phyloP scores from a whole-genome alignment of 2,329 filamentous ascomycete genomes.

The Balansia obtecta region DNA sequence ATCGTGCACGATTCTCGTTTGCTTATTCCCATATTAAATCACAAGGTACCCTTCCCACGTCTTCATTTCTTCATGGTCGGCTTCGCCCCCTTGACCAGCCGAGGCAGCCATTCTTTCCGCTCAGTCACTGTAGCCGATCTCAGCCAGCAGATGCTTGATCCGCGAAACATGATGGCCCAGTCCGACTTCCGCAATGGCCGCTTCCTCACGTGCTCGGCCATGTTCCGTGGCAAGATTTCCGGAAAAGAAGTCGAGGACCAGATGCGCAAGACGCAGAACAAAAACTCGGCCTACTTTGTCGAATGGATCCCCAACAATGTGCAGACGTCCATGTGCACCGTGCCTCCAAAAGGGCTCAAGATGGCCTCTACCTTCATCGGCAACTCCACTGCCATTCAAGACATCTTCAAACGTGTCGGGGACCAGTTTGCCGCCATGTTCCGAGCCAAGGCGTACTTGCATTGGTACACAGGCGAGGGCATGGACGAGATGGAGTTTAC shows the following conservation, averaged over 20 bases:
- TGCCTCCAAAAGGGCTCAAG: slow-evolving; percentile 91
- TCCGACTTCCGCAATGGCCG: slow-evolving; percentile 99
- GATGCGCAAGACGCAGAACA: slow-evolving; percentile 99
- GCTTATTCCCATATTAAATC: not conserved
- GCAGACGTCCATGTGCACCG: slow-evolving; percentile 97
- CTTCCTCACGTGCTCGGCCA: slow-evolving; percentile 98
- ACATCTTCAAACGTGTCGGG: slow-evolving; percentile 99
- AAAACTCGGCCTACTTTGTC: slow-evolving; percentile 98
- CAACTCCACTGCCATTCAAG: slow-evolving; percentile 98
- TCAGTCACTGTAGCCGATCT: slow-evolving; percentile 94
- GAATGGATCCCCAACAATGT: slow-evolving; percentile 99
- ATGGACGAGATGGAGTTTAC: slow-evolving; percentile 99
- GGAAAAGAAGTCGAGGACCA: slow-evolving; percentile 99
- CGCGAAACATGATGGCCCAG: slow-evolving; percentile 99
- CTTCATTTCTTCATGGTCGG: slow-evolving; percentile 99
- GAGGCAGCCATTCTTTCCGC: slow-evolving; percentile 79
- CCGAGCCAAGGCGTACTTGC: slow-evolving; percentile 99
- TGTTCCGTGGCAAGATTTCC: slow-evolving; percentile 98
- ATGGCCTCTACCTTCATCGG: slow-evolving; percentile 99
- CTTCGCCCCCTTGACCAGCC: slow-evolving; percentile 92
- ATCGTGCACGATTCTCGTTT: not conserved
- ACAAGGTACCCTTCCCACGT: slow-evolving; percentile 88
- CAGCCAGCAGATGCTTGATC: slow-evolving; percentile 99
- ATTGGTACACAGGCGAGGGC: slow-evolving; percentile 99
- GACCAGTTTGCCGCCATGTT: slow-evolving; percentile 99